phyloP scores from a whole-genome alignment of 2,329 filamentous ascomycete genomes.

The Bipolaris gigantea region DNA sequence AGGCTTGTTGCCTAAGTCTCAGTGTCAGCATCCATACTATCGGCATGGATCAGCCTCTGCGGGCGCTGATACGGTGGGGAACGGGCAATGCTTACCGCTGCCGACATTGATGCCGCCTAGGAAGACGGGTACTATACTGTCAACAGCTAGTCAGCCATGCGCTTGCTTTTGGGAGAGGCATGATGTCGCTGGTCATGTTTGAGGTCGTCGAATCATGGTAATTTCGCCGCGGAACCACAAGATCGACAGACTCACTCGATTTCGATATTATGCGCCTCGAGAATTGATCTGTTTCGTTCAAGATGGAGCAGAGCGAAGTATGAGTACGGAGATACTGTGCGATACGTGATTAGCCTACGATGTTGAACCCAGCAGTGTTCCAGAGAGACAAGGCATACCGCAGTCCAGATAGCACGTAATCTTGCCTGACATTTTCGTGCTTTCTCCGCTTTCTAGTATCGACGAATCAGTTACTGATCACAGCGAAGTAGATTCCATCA shows the following conservation, averaged over 20 bases:
- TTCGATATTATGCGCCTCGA: conserved; percentile 62
- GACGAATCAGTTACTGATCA: neutral
- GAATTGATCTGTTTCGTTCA: conserved; percentile 55
- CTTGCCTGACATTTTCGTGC: conserved; percentile 57
- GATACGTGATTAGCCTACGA: conserved; percentile 16
- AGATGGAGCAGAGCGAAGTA: conserved; percentile 61
- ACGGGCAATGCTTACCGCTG: conserved; percentile 36
- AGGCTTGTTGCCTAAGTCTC: conserved; percentile 66
- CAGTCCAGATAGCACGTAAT: conserved; percentile 71
- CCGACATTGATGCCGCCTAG: conserved; percentile 55
- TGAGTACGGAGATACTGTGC: conserved; percentile 63
- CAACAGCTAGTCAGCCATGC: conserved; percentile 11
- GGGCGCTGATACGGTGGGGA: neutral
- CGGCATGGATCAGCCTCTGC: neutral
- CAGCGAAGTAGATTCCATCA: neutral
- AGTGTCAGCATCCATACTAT: conserved; percentile 6
- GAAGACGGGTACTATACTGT: conserved; percentile 71
- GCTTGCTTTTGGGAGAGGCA: neutral
- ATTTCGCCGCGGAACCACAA: neutral
- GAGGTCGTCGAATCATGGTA: neutral
- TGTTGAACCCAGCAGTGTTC: neutral
- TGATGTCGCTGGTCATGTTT: neutral
- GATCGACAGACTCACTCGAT: conserved; percentile 63
- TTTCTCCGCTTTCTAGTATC: neutral
- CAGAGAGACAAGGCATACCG: conserved; percentile 51